Percentiles rank a stretch among this genome's conserved stretches.
Conservation (phyloP, 169 alveolate species). For the Cryptosporidium ryanae region DNA sequence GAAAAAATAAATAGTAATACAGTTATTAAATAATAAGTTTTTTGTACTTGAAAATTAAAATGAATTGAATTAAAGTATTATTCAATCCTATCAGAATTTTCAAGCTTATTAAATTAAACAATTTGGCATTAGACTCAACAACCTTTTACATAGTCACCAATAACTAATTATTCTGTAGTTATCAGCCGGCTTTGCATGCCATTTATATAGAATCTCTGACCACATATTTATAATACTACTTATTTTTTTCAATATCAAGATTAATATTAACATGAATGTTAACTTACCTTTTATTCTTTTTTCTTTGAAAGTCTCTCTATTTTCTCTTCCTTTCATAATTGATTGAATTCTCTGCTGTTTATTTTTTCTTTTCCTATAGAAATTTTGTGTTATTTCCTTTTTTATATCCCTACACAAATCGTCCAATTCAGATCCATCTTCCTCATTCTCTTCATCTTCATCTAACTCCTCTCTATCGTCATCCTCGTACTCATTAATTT, state of each 20-base stretch:
- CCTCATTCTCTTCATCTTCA: background rate
- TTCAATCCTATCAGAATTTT: background rate
- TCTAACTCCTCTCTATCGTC: background rate
- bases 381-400: slow-evolving; percentile 5
- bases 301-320: slow-evolving; percentile 59
- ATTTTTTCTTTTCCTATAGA: slow-evolving; percentile 8
- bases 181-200: slow-evolving; percentile 76
- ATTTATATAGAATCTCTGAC: background rate
- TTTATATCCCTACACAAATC: slow-evolving; percentile 35
- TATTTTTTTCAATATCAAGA: background rate
- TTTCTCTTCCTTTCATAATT: slow-evolving; percentile 47
- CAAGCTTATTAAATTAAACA: background rate
- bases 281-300: slow-evolving; percentile 69
- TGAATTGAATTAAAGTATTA: background rate
- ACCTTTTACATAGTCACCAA: slow-evolving; percentile 63
- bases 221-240: background rate
- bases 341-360: slow-evolving; percentile 48
- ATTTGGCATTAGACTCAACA: slow-evolving; percentile 75
- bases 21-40: background rate
- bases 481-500: too few relatives aligned
- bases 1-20: background rate
- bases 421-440: slow-evolving; percentile 9
- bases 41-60: slow-evolving; percentile 43
- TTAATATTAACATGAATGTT: background rate
- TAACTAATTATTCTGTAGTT: slow-evolving; percentile 22